Evolutionary conservation across 345 rosid genomes (phyloP), one percentile per base, ranked within the genome.

Genomic region (Brassica cretica): DNA sequence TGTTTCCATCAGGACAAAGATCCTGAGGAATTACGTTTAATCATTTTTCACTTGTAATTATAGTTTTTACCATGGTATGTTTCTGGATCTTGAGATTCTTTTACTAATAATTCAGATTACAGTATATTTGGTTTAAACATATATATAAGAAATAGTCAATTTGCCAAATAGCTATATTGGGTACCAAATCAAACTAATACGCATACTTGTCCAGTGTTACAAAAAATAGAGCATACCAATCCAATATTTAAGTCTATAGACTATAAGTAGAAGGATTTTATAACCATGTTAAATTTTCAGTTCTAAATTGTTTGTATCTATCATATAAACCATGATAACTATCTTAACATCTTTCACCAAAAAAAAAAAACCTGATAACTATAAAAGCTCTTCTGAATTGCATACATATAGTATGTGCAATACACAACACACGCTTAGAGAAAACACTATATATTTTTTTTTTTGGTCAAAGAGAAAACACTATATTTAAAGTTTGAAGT

Each of bases 1-100:
- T 3, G 53, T 86, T 64, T 84, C 87, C 2, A 88, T 82, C 10
- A 81, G 85, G 62, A 82, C 88, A n/a, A 74, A 83, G 51, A 49
- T 83, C 16, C 27, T 74, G 30, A 79, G 66, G 24, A 73, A 74
- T 29, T 79, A 62, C n/a, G 78, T 39, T 32, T 74, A 18, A 79
- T 35, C 7, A 53, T 37, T 69, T 11, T 68, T 73, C 10, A 35
- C n/a, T 62, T 51, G 66, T 27, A 60, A 60, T 10, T 60, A 5
- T 59, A 25, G 33, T 25, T 60, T 60, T 60, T 25, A 11, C 15
- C 14, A 60, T 25, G 15, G 61, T 71, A 65, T n/a, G 35, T 44
- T 66, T 61, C 11, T 62, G n/a, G 32, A 76, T 29, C 62, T 60
- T 68, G 21, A 59, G 51, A 59, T 41, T 30, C 62, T 37, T 76